A percentile compares a stretch with the other conserved stretches of the same genome.
Conservation (phyloP, 192 early-diverging fungal genomes). For the Backusella morwellensis region DNA sequence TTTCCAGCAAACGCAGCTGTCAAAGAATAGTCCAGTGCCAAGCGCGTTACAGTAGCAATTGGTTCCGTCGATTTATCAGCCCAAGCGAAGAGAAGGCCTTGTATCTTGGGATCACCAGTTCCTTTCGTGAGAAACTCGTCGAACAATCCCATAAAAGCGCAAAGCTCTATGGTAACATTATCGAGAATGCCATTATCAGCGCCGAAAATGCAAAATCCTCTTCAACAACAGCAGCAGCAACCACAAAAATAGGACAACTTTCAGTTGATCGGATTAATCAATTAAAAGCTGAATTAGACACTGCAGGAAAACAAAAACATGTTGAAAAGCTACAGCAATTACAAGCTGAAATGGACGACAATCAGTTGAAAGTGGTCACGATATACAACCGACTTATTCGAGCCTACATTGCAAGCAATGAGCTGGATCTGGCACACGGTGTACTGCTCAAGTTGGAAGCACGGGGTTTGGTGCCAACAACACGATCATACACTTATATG, state of each 20-base stretch:
- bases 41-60: neutral
- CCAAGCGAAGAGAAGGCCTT: conserved; percentile 34
- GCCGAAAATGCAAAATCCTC: neutral
- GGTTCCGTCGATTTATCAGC: conserved; percentile 32
- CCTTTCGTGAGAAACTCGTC: conserved; percentile 31
- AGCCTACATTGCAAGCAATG: conserved; percentile 8
- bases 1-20: neutral
- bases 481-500: conserved; percentile 30
- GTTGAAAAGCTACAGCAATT: conserved; percentile 2
- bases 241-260: neutral
- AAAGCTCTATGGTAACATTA: conserved; percentile 27
- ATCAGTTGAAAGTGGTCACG: neutral
- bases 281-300: conserved; percentile 21
- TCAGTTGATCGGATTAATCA: conserved; percentile 17
- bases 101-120: conserved; percentile 26
- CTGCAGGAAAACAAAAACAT: conserved; percentile 10
- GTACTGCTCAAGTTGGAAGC: neutral
- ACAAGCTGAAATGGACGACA: conserved; percentile 13
- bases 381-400: conserved; percentile 34
- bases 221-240: neutral
- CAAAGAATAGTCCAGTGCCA: neutral
- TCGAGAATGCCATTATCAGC: conserved; percentile 27
- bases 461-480: conserved; percentile 18
- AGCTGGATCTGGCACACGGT: conserved; percentile 7
- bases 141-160: conserved; percentile 14